Percentiles rank a stretch among this genome's conserved stretches.
Evolutionary conservation across 1,284 basidiomycete species (phyloP).

Genomic region (Agroathelia rolfsii): DNA sequence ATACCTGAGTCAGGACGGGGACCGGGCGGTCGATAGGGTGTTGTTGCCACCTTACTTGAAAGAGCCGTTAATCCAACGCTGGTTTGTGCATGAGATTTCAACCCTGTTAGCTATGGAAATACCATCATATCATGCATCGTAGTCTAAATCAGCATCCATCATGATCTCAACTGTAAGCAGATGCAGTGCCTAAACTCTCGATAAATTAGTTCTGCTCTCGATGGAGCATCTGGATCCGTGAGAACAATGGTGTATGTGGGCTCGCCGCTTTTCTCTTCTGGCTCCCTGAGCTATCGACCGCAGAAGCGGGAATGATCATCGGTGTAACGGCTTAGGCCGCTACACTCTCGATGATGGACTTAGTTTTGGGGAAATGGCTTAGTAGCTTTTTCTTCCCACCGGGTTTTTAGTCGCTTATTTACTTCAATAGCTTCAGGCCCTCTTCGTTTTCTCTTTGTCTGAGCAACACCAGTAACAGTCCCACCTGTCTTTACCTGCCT

Average conservation of each 20-base stretch:
- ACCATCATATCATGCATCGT: too few species aligned
- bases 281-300: conserved; percentile 25
- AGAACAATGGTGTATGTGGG: conserved; percentile 51
- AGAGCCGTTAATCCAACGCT: conserved; percentile 26
- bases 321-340: too few species aligned
- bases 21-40: conserved; percentile 49
- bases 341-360: too few species aligned
- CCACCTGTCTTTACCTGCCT: too few species aligned
- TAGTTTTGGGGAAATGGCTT: too few species aligned
- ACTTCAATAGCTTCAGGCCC: too few species aligned
- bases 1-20: conserved; percentile 45
- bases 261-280: conserved; percentile 19
- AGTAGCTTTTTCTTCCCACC: too few species aligned
- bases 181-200: conserved; percentile 59
- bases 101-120: conserved; percentile 45
- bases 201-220: conserved; percentile 40
- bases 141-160: too few species aligned
- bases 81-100: conserved; percentile 33
- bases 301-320: conserved; percentile 42
- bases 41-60: conserved; percentile 37
- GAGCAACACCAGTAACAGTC: too few species aligned
- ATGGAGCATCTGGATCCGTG: conserved; percentile 64
- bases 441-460: too few species aligned
- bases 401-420: too few species aligned
- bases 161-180: conserved; percentile 9